phyloP scores from a whole-genome alignment of 108 stramenopile genomes.

The Thalassiosira profunda region DNA sequence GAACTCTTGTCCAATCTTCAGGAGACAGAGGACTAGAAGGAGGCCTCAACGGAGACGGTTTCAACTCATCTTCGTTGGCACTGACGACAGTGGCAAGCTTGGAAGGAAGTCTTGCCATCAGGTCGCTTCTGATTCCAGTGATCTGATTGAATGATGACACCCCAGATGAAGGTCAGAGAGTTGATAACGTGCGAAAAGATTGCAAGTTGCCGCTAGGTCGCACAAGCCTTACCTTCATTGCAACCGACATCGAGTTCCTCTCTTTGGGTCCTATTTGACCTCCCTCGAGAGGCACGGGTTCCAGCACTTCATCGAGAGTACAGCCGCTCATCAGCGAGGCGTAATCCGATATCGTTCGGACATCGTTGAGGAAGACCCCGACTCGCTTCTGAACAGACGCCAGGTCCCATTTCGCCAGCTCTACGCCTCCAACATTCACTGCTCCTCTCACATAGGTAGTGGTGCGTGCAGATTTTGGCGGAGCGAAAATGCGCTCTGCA shows the following conservation, averaged over 20 bases:
- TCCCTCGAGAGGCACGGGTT: conserved; percentile 54
- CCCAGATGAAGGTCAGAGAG: too few relatives aligned
- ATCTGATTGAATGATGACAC: conserved; percentile 46
- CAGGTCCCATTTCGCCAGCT: conserved; percentile 79
- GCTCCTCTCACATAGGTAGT: conserved; percentile 75
- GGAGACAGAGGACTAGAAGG: conserved; percentile 68
- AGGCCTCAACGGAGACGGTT: conserved; percentile 65
- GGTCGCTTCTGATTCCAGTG: conserved; percentile 68
- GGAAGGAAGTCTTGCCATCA: conserved; percentile 69
- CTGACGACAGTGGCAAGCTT: conserved; percentile 81
- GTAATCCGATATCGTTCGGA: conserved; percentile 64
- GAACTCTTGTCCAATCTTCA: conserved; percentile 88
- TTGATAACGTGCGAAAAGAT: too few relatives aligned
- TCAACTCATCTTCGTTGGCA: conserved; percentile 82
- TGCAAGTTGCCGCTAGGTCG: too few relatives aligned
- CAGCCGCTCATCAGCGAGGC: conserved; percentile 71
- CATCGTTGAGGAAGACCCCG: conserved; percentile 80
- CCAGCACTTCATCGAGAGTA: conserved; percentile 85
- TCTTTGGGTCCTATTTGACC: conserved; percentile 52
- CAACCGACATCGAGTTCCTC: conserved; percentile 62
- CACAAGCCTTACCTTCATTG: conserved; percentile 62
- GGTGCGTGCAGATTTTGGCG: conserved; percentile 67
- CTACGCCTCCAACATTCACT: conserved; percentile 70
- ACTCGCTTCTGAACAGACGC: conserved; percentile 66
- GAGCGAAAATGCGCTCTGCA: conserved; percentile 68